Evolutionary conservation across 192 early-diverging fungal species (phyloP), one percentile per base, ranked within the genome.

Genomic region (Phycomyces nitens): DNA sequence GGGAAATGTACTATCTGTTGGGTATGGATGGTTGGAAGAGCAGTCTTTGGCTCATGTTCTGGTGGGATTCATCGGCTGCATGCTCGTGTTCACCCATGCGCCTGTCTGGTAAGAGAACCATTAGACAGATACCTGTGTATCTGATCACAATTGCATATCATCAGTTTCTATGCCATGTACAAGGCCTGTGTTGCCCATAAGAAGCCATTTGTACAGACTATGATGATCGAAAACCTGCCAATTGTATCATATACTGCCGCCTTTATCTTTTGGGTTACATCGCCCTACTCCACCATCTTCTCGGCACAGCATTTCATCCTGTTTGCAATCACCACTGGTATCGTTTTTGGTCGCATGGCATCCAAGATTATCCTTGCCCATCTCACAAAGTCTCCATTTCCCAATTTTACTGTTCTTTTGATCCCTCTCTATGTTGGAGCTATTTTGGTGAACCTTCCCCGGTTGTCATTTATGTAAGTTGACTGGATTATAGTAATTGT

Each of bases 311-410:
- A 93, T 59, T 80, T 88, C 58, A 83, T 88, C 22, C 69, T 93
- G 39, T 93, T 88, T 68, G 82, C 86, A 22, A 56, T 93, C 23
- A 87, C 87, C 0, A 76, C 81, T 24, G 91, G 91, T 16, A 85
- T 90, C 66, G 89, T 87, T 0, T 93, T 93, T 84, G 91, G 91
- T 26, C 88, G 91, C 60, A 87, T 93, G 68, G 90, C 88, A 53
- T 90, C 91, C 68, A 91, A 93, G 62, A 95, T 96, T 55, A 93
- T 96, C 58, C 71, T 96, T 72, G 88, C 91, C 14, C 94, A 96
- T 59, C 81, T 96, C 38, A 92, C 92, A 26, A 89, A 92, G 73
- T 84, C 79, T 69, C 70, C 76, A 26, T 96, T 89, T 74, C 94
- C 94, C 51, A 85, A 81, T 65, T 94, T 86, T 75, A 91, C 89